A percentile compares a stretch with the other conserved stretches of the same genome.
Conservation (phyloP, 306 rosid species). For the Rosa multiflora region DNA sequence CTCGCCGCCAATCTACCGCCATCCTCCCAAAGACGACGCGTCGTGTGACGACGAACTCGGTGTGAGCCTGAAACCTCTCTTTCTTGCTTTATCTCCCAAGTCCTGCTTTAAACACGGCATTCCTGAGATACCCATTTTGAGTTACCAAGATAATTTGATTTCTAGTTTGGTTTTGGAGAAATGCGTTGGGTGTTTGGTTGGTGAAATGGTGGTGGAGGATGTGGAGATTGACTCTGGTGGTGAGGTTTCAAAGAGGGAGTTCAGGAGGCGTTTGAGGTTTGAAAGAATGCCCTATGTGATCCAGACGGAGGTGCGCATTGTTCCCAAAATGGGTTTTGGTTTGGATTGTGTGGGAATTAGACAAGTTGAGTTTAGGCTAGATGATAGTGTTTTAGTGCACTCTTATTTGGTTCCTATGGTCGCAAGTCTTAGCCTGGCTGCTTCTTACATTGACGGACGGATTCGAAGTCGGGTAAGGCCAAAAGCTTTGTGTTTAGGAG, state of each 20-base stretch:
- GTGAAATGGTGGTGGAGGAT: slow-evolving; percentile 85
- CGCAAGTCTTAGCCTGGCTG: slow-evolving; percentile 57
- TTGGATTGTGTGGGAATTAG: too few species aligned
- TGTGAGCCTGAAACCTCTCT: slow-evolving; percentile 61
- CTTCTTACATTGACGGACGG: slow-evolving; percentile 32
- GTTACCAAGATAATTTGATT: slow-evolving; percentile 57
- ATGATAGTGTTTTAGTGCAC: slow-evolving; percentile 63
- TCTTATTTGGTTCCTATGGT: slow-evolving; percentile 83
- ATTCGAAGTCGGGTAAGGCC: slow-evolving; percentile 51
- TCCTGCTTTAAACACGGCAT: slow-evolving; percentile 45
- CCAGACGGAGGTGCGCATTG: slow-evolving; percentile 55
- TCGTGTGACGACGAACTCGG: slow-evolving; percentile 30
- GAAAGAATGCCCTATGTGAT: slow-evolving; percentile 81
- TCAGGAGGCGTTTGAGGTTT: not conserved
- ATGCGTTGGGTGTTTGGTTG: slow-evolving; percentile 51
- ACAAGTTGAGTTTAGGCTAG: slow-evolving; percentile 39
- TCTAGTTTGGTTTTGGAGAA: slow-evolving; percentile 48
- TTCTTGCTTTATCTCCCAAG: slow-evolving; percentile 68
- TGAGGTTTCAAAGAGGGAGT: slow-evolving; percentile 40
- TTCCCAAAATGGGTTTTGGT: too few species aligned
- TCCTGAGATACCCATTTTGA: slow-evolving; percentile 68
- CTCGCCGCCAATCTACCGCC: slow-evolving; percentile 31
- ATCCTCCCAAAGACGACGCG: slow-evolving; percentile 26
- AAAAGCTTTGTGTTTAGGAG: slow-evolving; percentile 77
- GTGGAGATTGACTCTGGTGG: slow-evolving; percentile 49